Evolutionary conservation across 75 land plant genomes (phyloP), one percentile per base, ranked within the genome.

Genomic region (Pinus taeda): DNA sequence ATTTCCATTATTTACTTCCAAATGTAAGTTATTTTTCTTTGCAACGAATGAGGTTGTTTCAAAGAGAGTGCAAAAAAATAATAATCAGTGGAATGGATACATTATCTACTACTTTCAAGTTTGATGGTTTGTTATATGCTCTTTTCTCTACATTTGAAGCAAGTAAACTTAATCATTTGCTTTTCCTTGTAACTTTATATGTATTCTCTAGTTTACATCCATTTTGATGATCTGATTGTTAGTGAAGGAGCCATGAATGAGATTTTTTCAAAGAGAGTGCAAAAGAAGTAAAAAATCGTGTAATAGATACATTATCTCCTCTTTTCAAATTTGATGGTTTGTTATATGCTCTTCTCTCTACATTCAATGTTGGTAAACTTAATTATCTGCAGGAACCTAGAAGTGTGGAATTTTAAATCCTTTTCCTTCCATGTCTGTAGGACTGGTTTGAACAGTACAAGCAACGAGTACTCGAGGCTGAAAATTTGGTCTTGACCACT

Each of bases 361-460:
- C 36, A 15, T 39, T 39, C 11, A 21, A 67, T 20, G 13, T 67
- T 13, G 3, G 42, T 18, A 59, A 9, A 75, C 77, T 15, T 58
- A 26, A 60, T 13, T 24, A n/a, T 24, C 4, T 7, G 0, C 64
- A 26, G 26, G 17, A 62, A 62, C 8, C 55, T 76, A 20, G 13
- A 21, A 3, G n/a, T 30, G 78, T 49, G 7, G 75, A 42, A 45
- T 59, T 17, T 39, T 37, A 59, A 60, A 17, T 3, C 49, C 33
- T 39, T 18, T 42, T 58, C 29, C 62, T 45, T 60, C 21, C 21
- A 60, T 24, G 55, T 70, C n/a, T 57, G 39, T 83, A 92, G 92
- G 94, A 85, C 22, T 92, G 90, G 90, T 92, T 90, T 79, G 87
- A 92, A 57, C 85, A 90, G 53, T 90, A 84, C 72, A 76, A 82